Evolutionary conservation across 169 alveolate species (phyloP).

Genomic region (Plasmodium reichenowi): DNA sequence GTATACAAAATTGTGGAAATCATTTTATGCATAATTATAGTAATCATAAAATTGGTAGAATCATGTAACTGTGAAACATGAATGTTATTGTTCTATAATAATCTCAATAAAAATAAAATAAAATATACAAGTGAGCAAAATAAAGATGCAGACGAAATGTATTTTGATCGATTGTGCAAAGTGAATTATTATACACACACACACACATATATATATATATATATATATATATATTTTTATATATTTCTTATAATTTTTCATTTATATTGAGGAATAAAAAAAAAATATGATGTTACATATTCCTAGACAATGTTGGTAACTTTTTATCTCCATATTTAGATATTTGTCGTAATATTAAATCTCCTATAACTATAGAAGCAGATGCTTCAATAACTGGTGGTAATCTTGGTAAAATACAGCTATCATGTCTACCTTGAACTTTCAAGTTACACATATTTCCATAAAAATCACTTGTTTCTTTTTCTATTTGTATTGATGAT

Average conservation of each 20-base stretch:
- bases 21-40: too few relatives aligned
- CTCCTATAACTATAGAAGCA: slow-evolving; percentile 47
- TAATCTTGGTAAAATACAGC: slow-evolving; percentile 44
- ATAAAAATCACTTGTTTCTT: slow-evolving; percentile 35
- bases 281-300: background rate
- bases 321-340: slow-evolving; percentile 42
- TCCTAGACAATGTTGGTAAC: slow-evolving; percentile 12
- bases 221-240: background rate
- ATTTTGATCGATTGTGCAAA: too few relatives aligned
- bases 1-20: too few relatives aligned
- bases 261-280: background rate
- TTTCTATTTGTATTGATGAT: slow-evolving; percentile 58
- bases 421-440: slow-evolving; percentile 39
- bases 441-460: slow-evolving; percentile 19
- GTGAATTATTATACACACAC: too few relatives aligned
- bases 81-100: too few relatives aligned
- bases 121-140: too few relatives aligned
- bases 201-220: background rate
- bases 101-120: too few relatives aligned
- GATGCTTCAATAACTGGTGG: slow-evolving; percentile 41
- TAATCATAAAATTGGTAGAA: too few relatives aligned
- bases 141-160: too few relatives aligned
- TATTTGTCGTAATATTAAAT: slow-evolving; percentile 35
- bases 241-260: background rate
- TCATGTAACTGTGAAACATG: too few relatives aligned